A percentile compares a stretch with the other conserved stretches of the same genome.
These are phyloP conservation scores for Conticribra guillardii DNA, from an alignment of 108 stramenopile species.

Conservation along the genomic window DNA sequence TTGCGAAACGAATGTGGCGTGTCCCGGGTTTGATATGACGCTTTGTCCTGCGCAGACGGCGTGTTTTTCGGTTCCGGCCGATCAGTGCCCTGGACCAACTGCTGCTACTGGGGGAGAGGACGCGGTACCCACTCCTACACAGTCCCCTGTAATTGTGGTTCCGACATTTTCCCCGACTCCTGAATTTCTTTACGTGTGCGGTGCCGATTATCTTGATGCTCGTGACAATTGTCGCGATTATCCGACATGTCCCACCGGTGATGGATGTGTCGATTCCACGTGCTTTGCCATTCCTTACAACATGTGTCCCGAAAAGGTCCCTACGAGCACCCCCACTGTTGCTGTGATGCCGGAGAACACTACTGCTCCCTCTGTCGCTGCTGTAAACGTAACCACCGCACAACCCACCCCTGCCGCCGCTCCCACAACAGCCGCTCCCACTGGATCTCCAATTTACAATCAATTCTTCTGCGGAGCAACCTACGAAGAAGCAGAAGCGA, in stretches of 20 bases:
- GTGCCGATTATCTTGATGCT: conserved; percentile 19
- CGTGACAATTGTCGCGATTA: not conserved
- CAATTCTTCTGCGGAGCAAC: not conserved
- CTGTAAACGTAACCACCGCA: not conserved
- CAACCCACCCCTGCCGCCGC: not conserved
- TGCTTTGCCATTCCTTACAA: conserved; percentile 23
- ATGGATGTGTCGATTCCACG: conserved; percentile 16
- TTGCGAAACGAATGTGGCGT: not conserved
- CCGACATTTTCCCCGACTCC: conserved; percentile 1
- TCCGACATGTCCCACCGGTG: conserved; percentile 17
- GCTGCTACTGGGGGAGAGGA: not conserved
- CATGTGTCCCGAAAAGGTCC: conserved; percentile 1
- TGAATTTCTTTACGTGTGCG: conserved; percentile 13
- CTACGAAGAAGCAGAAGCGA: not conserved
- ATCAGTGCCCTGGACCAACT: not conserved
- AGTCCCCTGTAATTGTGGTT: not conserved
- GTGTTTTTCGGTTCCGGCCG: not conserved
- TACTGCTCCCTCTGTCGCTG: not conserved
- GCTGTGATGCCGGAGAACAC: too few relatives aligned
- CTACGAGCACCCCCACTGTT: not conserved
- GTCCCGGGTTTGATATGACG: not conserved
- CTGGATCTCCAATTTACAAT: not conserved
- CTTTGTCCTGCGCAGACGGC: not conserved
- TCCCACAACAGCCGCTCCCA: not conserved
- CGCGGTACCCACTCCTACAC: not conserved